Evolutionary conservation across 176 grass and related monocot species (phyloP).

Genomic region (Pharus latifolius): DNA sequence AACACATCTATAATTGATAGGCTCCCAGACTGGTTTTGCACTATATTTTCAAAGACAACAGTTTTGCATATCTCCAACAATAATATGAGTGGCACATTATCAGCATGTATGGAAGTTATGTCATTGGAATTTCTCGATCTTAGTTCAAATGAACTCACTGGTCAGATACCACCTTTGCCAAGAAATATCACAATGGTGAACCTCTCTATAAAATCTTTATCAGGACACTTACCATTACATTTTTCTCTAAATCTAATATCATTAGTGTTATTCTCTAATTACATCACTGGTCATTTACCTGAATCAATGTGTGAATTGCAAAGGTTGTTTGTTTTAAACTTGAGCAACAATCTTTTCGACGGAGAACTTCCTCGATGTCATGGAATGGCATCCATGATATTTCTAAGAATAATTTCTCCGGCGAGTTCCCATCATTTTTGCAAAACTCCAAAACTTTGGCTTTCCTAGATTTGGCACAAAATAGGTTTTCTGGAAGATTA

Average conservation of each 20-base stretch:
- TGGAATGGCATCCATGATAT: background rate
- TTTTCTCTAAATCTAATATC: background rate
- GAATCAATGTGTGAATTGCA: background rate
- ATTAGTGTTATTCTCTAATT: slow-evolving; percentile 2
- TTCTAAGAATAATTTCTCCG: slow-evolving; percentile 4
- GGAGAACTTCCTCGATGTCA: background rate
- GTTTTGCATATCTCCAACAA: slow-evolving; percentile 6
- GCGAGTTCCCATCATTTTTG: background rate
- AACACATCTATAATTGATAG: background rate
- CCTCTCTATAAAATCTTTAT: background rate
- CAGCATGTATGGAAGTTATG: background rate
- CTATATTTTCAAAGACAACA: background rate
- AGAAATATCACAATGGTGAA: background rate
- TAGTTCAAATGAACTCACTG: background rate
- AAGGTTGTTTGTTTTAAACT: background rate
- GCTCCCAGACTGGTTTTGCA: slow-evolving; percentile 26
- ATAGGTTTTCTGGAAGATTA: slow-evolving; percentile 12
- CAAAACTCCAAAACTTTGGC: background rate
- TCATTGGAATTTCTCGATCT: background rate
- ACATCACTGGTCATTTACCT: background rate
- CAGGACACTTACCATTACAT: background rate
- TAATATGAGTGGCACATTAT: background rate
- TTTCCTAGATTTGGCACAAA: slow-evolving; percentile 19
- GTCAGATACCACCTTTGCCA: background rate
- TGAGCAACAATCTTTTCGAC: background rate